Evolutionary conservation across 2,329 filamentous ascomycete species (phyloP), one percentile per base, ranked within the genome.

Genomic region (Ophiocordyceps sinensis): DNA sequence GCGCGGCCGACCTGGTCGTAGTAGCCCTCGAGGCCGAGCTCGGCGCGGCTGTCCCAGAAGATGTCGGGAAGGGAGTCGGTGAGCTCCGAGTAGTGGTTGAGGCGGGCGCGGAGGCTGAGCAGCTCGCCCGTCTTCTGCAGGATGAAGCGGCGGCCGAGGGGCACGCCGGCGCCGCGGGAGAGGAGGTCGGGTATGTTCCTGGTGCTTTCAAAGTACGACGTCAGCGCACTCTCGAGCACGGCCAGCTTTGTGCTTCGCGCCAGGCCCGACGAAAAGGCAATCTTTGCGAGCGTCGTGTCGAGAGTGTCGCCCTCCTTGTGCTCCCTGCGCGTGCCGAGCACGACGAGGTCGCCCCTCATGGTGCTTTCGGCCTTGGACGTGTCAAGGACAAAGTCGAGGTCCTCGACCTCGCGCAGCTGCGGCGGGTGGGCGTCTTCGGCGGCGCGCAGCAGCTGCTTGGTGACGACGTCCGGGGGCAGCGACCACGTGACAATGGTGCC

Each of bases 71-170:
- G 71, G 15, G 85, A 86, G 63, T 98, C 91, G 0, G 91, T 96
- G 29, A 98, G 75, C 61, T 96, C 91, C 1, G 86, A 94, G 65
- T 96, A 96, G 51, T 96, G 82, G 56, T 98, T 98, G 38, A 98
- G 71, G 54, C 94, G 87, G 1, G 89, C 89, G 37, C 91, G 81
- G 40, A 96, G 77, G 53, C 80, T 82, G 15, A 96, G 74, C 7
- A 98, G 71, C 60, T 96, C 86, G 45, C 91, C 91, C 0, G 91
- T 96, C 63, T 95, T 94, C 49, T 85, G 81, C 23, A 96, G 70
- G 54, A 96, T 89, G 59, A 94, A 89, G 41, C 73, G 71, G 40
- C 87, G 49, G 70, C 75, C 52, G 31, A 66, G 57, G 10, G 55
- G 63, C 39, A 61, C 56, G 40, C 58, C 59, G 34, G 58, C 58